phyloP scores from a whole-genome alignment of 2,329 filamentous ascomycete species.

The Periconia sp. region DNA sequence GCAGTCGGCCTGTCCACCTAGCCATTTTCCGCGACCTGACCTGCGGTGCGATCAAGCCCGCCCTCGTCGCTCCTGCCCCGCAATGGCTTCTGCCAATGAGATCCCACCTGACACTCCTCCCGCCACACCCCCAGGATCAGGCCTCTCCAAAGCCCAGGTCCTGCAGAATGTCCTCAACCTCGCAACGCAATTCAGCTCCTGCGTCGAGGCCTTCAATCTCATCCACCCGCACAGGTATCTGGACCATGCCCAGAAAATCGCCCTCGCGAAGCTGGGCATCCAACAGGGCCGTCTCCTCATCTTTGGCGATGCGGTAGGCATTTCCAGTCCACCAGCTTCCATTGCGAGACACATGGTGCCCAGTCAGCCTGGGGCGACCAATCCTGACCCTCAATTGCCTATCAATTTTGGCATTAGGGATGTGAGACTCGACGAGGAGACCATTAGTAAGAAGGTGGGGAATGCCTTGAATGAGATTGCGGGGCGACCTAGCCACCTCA shows the following conservation, averaged over 20 bases:
- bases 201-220: constrained; percentile 55
- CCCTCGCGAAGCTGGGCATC: constrained; percentile 52
- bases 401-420: constrained; percentile 54
- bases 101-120: constrained; percentile 2
- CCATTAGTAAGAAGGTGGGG: constrained; percentile 46
- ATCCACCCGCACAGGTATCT: constrained; percentile 52
- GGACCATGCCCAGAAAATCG: constrained; percentile 51
- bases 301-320: constrained; percentile 55
- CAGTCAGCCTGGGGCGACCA: constrained; percentile 50
- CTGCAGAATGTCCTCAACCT: constrained; percentile 51
- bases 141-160: constrained; percentile 35
- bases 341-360: constrained; percentile 54
- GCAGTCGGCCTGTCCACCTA: constrained; percentile 2
- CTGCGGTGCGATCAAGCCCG: no score
- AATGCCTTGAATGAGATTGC: constrained; percentile 52
- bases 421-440: constrained; percentile 48
- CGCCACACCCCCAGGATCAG: constrained; percentile 16
- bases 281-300: constrained; percentile 56
- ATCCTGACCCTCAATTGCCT: constrained; percentile 52
- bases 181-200: constrained; percentile 54
- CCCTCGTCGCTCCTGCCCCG: constrained; percentile 20
- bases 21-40: no score
- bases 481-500: constrained; percentile 47
- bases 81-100: constrained; percentile 24
- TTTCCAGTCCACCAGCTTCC: constrained; percentile 50